These are phyloP conservation scores for Lyophyllum atratum DNA, from an alignment of 768 basidiomycete species.

Conservation along the genomic window DNA sequence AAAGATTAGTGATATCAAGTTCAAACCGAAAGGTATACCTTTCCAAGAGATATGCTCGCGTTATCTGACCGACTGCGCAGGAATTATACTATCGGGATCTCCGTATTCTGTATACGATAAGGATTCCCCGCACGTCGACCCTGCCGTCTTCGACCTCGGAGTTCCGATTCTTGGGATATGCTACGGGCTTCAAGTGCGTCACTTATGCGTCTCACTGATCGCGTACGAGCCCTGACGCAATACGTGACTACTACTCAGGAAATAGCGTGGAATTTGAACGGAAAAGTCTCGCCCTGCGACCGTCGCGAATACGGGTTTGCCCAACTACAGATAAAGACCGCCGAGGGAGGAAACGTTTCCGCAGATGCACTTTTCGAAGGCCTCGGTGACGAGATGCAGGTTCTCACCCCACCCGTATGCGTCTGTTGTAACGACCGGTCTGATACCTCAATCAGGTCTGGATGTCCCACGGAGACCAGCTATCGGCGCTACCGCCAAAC, in stretches of 20 bases:
- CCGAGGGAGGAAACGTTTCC: slow-evolving; percentile 46
- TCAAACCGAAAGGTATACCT: slow-evolving; percentile 87
- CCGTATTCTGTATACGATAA: slow-evolving; percentile 97
- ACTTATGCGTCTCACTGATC: background rate
- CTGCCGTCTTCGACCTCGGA: slow-evolving; percentile 82
- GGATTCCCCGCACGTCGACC: slow-evolving; percentile 93
- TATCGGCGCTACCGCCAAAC: slow-evolving; percentile 75
- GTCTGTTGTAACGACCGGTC: slow-evolving; percentile 1
- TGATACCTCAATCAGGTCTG: slow-evolving; percentile 67
- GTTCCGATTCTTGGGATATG: slow-evolving; percentile 96
- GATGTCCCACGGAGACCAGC: slow-evolving; percentile 99
- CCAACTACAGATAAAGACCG: slow-evolving; percentile 69
- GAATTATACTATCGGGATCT: slow-evolving; percentile 96
- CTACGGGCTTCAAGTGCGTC: slow-evolving; percentile 87
- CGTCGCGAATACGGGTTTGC: slow-evolving; percentile 97
- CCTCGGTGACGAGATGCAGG: slow-evolving; percentile 89
- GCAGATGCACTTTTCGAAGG: slow-evolving; percentile 84
- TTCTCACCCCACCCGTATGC: slow-evolving; percentile 33
- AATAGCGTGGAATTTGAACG: slow-evolving; percentile 87
- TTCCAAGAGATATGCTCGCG: background rate
- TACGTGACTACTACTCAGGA: slow-evolving; percentile 53
- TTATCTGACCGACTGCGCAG: slow-evolving; percentile 32
- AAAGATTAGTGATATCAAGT: slow-evolving; percentile 81
- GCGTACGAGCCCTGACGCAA: background rate
- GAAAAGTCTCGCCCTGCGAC: slow-evolving; percentile 81